Evolutionary conservation across 768 basidiomycete species (phyloP).

Genomic region (Boletus vermiculosoides): DNA sequence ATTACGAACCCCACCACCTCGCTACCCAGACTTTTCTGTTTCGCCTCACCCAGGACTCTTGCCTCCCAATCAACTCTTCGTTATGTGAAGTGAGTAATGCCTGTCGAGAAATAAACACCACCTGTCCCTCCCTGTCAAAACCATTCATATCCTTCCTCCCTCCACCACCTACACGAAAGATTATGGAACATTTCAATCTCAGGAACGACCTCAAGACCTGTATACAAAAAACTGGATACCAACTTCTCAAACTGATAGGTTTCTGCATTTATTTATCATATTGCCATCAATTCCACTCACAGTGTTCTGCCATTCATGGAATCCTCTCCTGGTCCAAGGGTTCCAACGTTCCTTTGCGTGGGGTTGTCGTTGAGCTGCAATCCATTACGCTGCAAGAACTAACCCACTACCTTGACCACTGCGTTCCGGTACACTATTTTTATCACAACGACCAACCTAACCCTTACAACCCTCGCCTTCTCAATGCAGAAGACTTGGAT

Average conservation of each 20-base stretch:
- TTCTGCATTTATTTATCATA: neutral
- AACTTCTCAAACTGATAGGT: neutral
- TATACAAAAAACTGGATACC: neutral
- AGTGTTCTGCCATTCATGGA: neutral
- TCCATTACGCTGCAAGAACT: neutral
- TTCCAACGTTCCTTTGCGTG: neutral
- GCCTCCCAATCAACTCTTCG: too few species aligned
- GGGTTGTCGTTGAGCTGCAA: neutral
- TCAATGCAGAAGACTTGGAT: neutral
- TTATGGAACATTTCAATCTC: neutral
- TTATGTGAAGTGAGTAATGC: too few species aligned
- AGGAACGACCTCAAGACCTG: neutral
- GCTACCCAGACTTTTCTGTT: neutral
- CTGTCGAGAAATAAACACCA: too few species aligned
- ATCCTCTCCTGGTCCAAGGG: neutral
- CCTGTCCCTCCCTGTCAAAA: neutral
- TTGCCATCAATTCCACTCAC: neutral
- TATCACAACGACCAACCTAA: neutral
- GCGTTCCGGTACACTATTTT: neutral
- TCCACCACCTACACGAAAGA: too few species aligned
- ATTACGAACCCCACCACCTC: neutral
- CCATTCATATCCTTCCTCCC: too few species aligned
- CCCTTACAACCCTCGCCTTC: neutral
- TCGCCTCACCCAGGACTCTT: neutral
- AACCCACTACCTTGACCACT: neutral